phyloP scores from a whole-genome alignment of 169 alveolate species.

The Plasmodium inui region DNA sequence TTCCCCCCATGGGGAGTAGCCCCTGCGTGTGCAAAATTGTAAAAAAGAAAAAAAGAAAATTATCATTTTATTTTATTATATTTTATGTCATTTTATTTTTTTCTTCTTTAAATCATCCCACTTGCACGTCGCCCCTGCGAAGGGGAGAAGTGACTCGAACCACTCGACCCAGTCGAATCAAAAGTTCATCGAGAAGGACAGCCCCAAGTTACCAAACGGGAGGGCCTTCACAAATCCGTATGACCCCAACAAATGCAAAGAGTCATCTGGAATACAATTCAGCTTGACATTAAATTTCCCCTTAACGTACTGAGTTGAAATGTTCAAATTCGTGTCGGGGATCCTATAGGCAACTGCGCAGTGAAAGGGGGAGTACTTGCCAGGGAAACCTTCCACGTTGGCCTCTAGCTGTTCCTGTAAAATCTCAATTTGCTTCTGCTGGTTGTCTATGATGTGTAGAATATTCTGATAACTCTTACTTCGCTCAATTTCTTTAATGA shows the following conservation, averaged over 20 bases:
- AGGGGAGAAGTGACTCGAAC: not conserved
- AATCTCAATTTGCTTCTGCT: conserved; percentile 83
- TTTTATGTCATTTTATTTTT: no score
- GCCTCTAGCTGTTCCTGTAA: conserved; percentile 61
- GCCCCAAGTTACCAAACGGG: conserved; percentile 84
- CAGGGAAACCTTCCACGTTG: conserved; percentile 37
- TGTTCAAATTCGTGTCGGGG: conserved; percentile 83
- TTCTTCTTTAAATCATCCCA: no score
- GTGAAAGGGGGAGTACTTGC: conserved; percentile 77
- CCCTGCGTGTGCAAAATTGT: not conserved
- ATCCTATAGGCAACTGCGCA: conserved; percentile 84
- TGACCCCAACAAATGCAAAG: conserved; percentile 80
- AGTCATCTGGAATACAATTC: conserved; percentile 86
- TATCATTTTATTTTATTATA: not conserved
- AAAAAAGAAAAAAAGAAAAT: not conserved
- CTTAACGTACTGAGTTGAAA: conserved; percentile 76
- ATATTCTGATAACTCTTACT: conserved; percentile 72
- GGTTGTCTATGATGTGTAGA: conserved; percentile 76
- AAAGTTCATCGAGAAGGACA: conserved; percentile 78
- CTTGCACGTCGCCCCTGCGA: not conserved
- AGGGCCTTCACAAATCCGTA: conserved; percentile 85
- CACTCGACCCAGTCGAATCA: not conserved
- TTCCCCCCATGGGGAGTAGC: not conserved
- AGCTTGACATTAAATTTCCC: conserved; percentile 80
- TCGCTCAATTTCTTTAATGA: conserved; percentile 40